Evolutionary conservation across 2,329 filamentous ascomycete genomes (phyloP), one percentile per base, ranked within the genome.

Genomic region (Colletotrichum lupini): DNA sequence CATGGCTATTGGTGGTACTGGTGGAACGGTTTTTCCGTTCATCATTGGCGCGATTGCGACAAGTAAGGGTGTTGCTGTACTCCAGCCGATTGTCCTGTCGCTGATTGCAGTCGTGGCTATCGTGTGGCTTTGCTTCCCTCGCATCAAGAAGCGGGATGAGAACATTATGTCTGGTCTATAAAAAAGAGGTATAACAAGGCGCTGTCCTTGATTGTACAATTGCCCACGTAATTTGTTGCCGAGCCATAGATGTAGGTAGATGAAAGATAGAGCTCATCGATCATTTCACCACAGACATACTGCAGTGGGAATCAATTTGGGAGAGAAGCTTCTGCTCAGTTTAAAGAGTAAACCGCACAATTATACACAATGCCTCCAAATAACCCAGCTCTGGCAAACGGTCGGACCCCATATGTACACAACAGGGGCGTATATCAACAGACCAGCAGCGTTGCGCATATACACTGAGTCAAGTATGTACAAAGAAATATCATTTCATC

Each of bases 1-100:
- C 0, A 91, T 92, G 59, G 92, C 93, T 0, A 89, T 95, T 78
- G 93, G 93, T 0, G 92, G 92, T 0, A 88, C 87, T 1, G 93
- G 93, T 0, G 92, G 91, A 2, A 92, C 92, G 0, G 79, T 90
- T 4, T 81, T 92, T 82, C 84, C 91, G 70, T 81, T 93, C 83
- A 85, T 88, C 0, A 90, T 92, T 2, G 91, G 91, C 11, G 91
- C 90, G 1, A 88, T 92, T 77, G 90, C 91, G 0, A 82, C 83
- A 12, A 82, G 79, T 12, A 85, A 81, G 61, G 87, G 88, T 1
- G 87, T 89, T 5, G 77, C 79, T 60, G 86, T 86, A 9, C 75
- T 90, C 71, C 87, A 89, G 74, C 87, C 88, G 0, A 83, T 89
- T 22, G 80, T 88, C 8, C 74, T 89, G 49, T 83, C 82, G 0